Base-by-base conservation (phyloP, 345 rosid genomes). In the Turritis glabra region DNA sequence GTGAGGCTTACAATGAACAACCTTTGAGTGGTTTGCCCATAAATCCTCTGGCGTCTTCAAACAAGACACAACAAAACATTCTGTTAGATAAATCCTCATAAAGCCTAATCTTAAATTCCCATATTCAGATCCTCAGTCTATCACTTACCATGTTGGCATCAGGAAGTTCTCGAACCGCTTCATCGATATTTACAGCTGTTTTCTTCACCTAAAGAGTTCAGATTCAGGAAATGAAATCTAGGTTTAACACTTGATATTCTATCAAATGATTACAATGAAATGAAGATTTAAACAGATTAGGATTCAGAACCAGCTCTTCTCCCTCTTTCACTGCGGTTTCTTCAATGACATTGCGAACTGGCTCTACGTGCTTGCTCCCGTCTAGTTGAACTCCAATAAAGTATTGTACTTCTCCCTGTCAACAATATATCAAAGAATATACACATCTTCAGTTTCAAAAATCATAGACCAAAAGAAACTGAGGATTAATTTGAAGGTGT, bases 381-480 rank as follows among this genome's bases (percentile, higher is more conserved):
- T 94, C 98, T 51, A 94, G 74, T 76, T 94, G 98, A 17, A 94
- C 98, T 70, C 98, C 98, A 33, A 94, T 94, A 73, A 94, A 94
- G 79, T 94, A 94, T 71, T 94, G 98, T 9, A 94, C 97, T 58
- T 94, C 98, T 82, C 98, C 98, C 98, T 90, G 75, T 71, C 56
- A 32, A 52, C 5, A 27, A 25, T 56, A 53, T 69, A 84, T 35
- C 14, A 32, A 35, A 15, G 1, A 50, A 27, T 9, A 27, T 9
- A 57, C 13, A 43, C 8, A 37, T 57, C 27, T 35, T 51, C 8
- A 48, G 30, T 8, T 29, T 6, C 7, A 2, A 2, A 51, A 21
- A 5, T 21, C 38, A 41, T 15, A 26, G 1, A 19, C 43, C 7
- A 1, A 26, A 58, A 27, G 14, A 22, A 21, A 0, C 4, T 14